Evolutionary conservation across 768 basidiomycete species (phyloP).

Genomic region (Multifurca ochricompacta): DNA sequence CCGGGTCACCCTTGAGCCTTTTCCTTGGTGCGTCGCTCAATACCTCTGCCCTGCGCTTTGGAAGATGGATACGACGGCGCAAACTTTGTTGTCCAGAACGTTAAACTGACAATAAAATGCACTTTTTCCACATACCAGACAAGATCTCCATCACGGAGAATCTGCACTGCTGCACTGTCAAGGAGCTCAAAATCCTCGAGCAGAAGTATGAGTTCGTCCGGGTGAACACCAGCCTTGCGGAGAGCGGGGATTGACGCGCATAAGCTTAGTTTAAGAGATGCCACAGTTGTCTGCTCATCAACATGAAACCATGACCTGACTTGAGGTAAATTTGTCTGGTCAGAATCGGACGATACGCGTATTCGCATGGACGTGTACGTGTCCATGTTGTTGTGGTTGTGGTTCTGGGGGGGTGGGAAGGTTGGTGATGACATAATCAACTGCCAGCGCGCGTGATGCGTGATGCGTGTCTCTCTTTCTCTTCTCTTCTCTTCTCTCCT

Average conservation of each 20-base stretch:
- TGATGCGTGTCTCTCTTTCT: not conserved
- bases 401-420: too few species aligned
- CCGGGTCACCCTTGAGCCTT: not conserved
- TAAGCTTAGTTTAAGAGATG: conserved; percentile 7
- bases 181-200: conserved; percentile 22
- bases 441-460: not conserved
- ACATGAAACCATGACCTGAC: conserved; percentile 21
- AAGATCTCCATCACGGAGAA: conserved; percentile 19
- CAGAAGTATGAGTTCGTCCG: conserved; percentile 7
- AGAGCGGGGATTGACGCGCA: conserved; percentile 12
- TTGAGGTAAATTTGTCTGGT: conserved; percentile 9
- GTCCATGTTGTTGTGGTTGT: too few species aligned
- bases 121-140: conserved; percentile 5
- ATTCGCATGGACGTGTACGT: conserved; percentile 21
- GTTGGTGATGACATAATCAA: conserved; percentile 13
- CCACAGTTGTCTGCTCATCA: not conserved
- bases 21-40: not conserved
- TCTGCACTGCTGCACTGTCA: conserved; percentile 4
- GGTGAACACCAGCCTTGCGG: conserved; percentile 7
- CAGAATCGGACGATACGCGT: conserved; percentile 10
- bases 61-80: conserved; percentile 3
- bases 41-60: conserved; percentile 8
- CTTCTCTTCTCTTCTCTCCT: not conserved
- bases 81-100: not conserved
- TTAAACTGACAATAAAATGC: not conserved